Base-by-base conservation (phyloP, 164 flowering plant species). In the Aristolochia californica region DNA sequence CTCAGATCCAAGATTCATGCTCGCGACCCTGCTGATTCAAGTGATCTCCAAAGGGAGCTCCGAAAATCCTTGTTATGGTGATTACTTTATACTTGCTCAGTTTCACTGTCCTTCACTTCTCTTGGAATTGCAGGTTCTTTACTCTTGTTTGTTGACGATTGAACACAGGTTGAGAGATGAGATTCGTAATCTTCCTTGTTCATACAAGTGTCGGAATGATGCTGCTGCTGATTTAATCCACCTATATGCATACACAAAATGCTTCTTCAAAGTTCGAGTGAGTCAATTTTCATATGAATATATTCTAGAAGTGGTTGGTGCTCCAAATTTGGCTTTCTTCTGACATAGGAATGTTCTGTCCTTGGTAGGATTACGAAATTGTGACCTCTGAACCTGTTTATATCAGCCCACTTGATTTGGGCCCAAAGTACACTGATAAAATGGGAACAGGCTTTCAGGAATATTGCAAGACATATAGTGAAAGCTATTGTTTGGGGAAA, bases 221-320 rank as follows among this genome's bases (percentile, higher is more conserved):
- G 99, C 99, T 53, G 95, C 97, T 68, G 99, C 99, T 62, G 97
- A 94, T 71, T 77, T 94, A 72, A 83, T 94, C 55, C 99, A 94
- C 71, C 61, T 90, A 52, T 88, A 90, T 73, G 99, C 97, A 57
- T 73, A 88, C 60, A 94, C 99, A 25, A 83, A 80, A 64, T 74
- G 70, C 67, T 94, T 90, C 68, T 82, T 82, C 62, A 84, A 80
- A 72, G 68, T 94, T 57, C 76, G 76, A 78, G 99, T 88, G 59
- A 75, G 90, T 74, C 25, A 21, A 34, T 24, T 34, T 50, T 20
- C 18, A 16, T 21, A 15, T 21, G 21, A 23, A 34, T 45, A 13
- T 2, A 12, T 5, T 5, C 23, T 1, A 14, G 13, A 13, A 25
- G 43, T 54, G 30, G 28, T 54, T 2, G 45, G 25, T 18, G 47